Evolutionary conservation across 805 yeast genomes (phyloP).

Genomic region (Schwanniomyces sp.): DNA sequence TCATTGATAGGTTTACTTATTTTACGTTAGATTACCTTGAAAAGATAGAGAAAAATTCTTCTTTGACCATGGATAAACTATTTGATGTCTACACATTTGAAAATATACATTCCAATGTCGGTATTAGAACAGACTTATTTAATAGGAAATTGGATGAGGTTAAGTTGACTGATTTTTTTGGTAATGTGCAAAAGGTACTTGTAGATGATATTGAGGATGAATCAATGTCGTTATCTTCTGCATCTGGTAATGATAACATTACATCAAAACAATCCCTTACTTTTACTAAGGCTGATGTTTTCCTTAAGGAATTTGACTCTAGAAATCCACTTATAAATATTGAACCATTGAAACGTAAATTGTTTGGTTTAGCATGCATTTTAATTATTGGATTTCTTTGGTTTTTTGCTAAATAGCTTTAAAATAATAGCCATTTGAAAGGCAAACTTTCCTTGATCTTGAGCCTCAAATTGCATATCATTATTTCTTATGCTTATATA

Average conservation of each 20-base stretch:
- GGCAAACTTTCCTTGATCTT: too few relatives aligned
- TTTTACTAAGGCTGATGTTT: neutral
- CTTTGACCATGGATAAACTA: constrained; percentile 74
- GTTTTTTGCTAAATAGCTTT: neutral
- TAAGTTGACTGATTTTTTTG: constrained; percentile 88
- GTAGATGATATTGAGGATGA: constrained; percentile 58
- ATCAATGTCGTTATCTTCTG: constrained; percentile 15
- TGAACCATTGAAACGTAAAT: neutral
- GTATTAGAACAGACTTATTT: constrained; percentile 83
- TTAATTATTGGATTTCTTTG: neutral
- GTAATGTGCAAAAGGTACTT: constrained; percentile 80
- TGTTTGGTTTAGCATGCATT: neutral
- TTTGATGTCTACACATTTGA: constrained; percentile 83
- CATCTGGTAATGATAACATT: too few relatives aligned
- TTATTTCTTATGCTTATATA: too few relatives aligned
- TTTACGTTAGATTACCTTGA: constrained; percentile 88
- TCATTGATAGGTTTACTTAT: constrained; percentile 94
- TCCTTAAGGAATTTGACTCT: neutral
- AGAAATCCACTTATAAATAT: neutral
- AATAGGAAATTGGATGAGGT: constrained; percentile 66
- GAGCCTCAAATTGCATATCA: too few relatives aligned
- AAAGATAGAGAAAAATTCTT: constrained; percentile 71
- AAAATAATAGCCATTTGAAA: neutral
- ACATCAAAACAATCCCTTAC: too few relatives aligned
- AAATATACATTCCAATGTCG: constrained; percentile 88